Base-by-base conservation (phyloP, 306 rosid species). In the Corylus heterophylla region DNA sequence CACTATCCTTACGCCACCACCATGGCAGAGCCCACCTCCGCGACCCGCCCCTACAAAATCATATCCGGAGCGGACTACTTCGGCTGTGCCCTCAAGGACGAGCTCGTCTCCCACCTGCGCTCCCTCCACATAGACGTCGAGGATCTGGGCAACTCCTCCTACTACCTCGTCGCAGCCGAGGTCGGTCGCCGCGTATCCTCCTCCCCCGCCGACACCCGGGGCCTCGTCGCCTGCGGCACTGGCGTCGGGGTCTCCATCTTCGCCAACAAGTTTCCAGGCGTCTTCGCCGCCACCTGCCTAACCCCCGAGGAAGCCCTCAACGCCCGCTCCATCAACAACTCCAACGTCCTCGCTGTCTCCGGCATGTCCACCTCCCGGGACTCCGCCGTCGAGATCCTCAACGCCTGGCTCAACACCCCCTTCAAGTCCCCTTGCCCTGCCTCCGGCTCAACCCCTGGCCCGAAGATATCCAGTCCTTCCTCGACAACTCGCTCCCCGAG, bases 221-320 rank as follows among this genome's bases (percentile, higher is more conserved):
- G 98, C 45, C 90, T 94, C 76, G 89, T 94, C 29, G 87, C 92
- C 20, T 94, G 98, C 45, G 97, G 97, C 25, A 94, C 98, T 52
- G 98, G 98, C 37, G 86, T 81, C 59, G 98, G 97, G 14, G 98
- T 94, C 77, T 84, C 94, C 42, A 92, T 94, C 72, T 90, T 92
- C 77, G 98, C 98, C 77, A 94, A 94, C 89, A 92, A 94, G 75
- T 92, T 85, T 75, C 96, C 98, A 8, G 92, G 92, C 55, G 90
- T 94, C 3, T 86, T 70, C 69, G 97, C 98, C 54, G 89, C 92
- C 77, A 83, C 93, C 0, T 92, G 98, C 63, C 89, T 92, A 22
- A 74, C 79, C 54, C 76, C 91, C 44, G 48, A 88, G 8, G 97
- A 94, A 0, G 98, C 98, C 1, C 61, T 76, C 49, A 92, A 94